Evolutionary conservation across 345 rosid genomes (phyloP).

Genomic region (Gossypioides kirkii): DNA sequence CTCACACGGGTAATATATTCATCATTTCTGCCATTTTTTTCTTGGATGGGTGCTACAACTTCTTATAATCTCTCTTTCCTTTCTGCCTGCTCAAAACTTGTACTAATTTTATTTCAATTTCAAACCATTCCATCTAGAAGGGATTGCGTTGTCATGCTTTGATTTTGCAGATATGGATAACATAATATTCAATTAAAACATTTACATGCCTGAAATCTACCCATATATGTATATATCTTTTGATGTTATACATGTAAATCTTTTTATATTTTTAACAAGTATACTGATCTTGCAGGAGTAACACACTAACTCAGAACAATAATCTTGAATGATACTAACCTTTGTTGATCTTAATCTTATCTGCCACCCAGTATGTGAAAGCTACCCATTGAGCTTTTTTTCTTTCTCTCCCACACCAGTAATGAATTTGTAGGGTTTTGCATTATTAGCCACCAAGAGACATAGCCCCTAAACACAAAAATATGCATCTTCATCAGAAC

Average conservation of each 20-base stretch:
- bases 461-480: conserved; percentile 3
- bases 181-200: background rate
- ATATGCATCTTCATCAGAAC: background rate
- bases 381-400: background rate
- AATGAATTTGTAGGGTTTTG: conserved; percentile 18
- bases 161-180: background rate
- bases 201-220: background rate
- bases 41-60: background rate
- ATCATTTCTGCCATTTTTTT: background rate
- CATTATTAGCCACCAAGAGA: conserved; percentile 6
- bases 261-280: background rate
- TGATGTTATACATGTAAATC: background rate
- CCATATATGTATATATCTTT: no score
- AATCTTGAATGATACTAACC: background rate
- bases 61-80: background rate
- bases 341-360: background rate
- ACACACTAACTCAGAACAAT: background rate
- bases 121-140: background rate
- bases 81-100: background rate
- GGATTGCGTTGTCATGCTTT: background rate
- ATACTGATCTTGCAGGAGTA: background rate
- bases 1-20: conserved; percentile 14
- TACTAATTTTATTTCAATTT: background rate
- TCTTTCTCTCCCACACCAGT: background rate
- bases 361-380: background rate